A percentile compares a stretch with the other conserved stretches of the same genome.
phyloP scores from a whole-genome alignment of 2,329 filamentous ascomycete genomes.

The Thielaviopsis cerberus region DNA sequence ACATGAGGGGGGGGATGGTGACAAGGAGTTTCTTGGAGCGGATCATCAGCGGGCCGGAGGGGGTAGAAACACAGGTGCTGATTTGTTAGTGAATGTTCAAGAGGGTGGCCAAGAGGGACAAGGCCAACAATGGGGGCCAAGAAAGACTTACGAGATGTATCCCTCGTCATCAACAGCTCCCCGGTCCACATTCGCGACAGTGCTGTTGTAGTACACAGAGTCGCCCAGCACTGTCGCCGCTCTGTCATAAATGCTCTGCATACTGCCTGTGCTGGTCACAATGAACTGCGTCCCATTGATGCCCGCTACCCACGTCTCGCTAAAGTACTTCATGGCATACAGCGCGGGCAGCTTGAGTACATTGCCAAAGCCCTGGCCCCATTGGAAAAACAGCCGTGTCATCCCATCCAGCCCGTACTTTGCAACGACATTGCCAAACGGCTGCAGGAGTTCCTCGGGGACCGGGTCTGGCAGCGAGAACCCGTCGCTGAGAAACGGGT shows the following conservation, averaged over 20 bases:
- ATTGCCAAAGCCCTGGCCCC: conserved; percentile 23
- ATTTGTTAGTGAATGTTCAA: conserved; percentile 56
- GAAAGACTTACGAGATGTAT: conserved; percentile 73
- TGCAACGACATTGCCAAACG: conserved; percentile 24
- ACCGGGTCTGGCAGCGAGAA: conserved; percentile 24
- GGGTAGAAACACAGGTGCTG: conserved; percentile 57
- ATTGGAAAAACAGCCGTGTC: conserved; percentile 19
- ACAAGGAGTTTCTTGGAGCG: conserved; percentile 70
- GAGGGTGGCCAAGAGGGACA: no score
- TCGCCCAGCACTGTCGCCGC: conserved; percentile 60
- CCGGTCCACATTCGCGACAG: conserved; percentile 82
- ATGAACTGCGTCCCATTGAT: conserved; percentile 81
- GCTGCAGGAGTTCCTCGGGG: conserved; percentile 25
- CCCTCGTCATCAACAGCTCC: conserved; percentile 55
- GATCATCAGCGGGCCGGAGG: conserved; percentile 46
- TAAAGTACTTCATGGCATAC: conserved; percentile 22
- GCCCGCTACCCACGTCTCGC: conserved; percentile 25
- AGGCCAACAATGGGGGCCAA: no score
- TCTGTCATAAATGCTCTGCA: conserved; percentile 76
- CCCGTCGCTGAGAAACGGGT: conserved; percentile 2
- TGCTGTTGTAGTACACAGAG: conserved; percentile 78
- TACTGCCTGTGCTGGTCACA: conserved; percentile 66
- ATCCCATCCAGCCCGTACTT: conserved; percentile 23
- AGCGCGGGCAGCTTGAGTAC: conserved; percentile 21
- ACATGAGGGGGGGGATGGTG: conserved; percentile 61